phyloP scores from a whole-genome alignment of 345 rosid genomes.

The Melastoma malabathricum region DNA sequence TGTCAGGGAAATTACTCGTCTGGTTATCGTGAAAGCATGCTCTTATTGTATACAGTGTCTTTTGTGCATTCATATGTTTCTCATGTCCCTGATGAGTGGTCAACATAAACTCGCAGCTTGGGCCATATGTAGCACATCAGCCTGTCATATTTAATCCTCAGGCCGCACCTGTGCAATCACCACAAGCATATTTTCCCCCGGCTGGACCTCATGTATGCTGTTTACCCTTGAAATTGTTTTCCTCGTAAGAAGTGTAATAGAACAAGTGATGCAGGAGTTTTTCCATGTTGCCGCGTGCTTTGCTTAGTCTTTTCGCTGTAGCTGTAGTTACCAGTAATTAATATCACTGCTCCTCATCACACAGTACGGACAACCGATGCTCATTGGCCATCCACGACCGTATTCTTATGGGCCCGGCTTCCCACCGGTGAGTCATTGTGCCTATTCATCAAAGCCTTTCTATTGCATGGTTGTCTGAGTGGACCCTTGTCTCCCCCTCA shows the following conservation, averaged over 20 bases:
- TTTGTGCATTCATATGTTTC: neutral
- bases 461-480: neutral
- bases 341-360: constrained; percentile 8
- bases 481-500: constrained; percentile 12
- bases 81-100: constrained; percentile 2
- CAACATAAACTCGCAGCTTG: constrained; percentile 34
- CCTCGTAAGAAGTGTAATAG: no score
- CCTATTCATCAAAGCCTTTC: neutral
- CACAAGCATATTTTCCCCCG: constrained; percentile 62
- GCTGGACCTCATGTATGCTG: constrained; percentile 56
- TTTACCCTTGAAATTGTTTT: no score
- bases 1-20: no score
- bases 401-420: constrained; percentile 48
- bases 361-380: constrained; percentile 62
- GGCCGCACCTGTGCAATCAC: constrained; percentile 38
- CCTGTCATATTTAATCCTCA: constrained; percentile 51
- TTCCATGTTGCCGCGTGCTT: neutral
- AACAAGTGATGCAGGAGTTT: no score
- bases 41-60: neutral
- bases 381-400: constrained; percentile 51
- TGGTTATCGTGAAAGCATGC: no score
- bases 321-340: neutral
- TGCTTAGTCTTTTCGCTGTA: neutral
- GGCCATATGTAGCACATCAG: constrained; percentile 57
- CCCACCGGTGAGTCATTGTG: constrained; percentile 43